Evolutionary conservation across 345 rosid genomes (phyloP).

Genomic region (Eucalyptus erythrocorys): DNA sequence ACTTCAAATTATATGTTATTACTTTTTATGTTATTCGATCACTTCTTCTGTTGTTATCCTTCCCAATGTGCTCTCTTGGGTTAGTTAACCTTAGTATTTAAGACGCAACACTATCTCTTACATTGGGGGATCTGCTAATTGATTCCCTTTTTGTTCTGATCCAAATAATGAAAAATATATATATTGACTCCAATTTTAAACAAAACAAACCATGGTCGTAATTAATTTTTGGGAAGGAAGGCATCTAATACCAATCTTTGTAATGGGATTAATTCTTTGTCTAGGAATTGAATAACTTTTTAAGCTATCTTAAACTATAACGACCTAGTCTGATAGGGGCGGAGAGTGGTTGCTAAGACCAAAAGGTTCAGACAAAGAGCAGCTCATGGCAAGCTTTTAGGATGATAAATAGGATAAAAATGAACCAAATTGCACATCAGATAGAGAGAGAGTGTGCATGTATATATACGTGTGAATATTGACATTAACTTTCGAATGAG

Average conservation of each 20-base stretch:
- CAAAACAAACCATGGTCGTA: background rate
- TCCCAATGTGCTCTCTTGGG: background rate
- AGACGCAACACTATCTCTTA: background rate
- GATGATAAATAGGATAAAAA: too few species aligned
- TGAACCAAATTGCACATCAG: accelerated
- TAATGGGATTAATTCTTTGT: background rate
- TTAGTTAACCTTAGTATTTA: background rate
- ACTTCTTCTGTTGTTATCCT: background rate
- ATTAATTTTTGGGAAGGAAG: background rate
- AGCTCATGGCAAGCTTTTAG: too few species aligned
- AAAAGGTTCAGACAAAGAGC: accelerated
- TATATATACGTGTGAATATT: too few species aligned
- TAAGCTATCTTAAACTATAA: background rate
- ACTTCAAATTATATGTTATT: background rate
- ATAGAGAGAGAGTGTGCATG: too few species aligned
- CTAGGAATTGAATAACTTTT: background rate
- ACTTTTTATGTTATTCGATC: background rate
- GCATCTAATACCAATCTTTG: background rate
- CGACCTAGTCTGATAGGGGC: accelerated
- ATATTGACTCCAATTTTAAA: background rate
- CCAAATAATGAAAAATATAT: background rate
- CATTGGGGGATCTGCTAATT: background rate
- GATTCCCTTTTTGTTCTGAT: background rate
- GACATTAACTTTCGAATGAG: too few species aligned
- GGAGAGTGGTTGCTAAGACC: accelerated